Evolutionary conservation across 139 green algal genomes (phyloP).

Genomic region (Microglena sp.): DNA sequence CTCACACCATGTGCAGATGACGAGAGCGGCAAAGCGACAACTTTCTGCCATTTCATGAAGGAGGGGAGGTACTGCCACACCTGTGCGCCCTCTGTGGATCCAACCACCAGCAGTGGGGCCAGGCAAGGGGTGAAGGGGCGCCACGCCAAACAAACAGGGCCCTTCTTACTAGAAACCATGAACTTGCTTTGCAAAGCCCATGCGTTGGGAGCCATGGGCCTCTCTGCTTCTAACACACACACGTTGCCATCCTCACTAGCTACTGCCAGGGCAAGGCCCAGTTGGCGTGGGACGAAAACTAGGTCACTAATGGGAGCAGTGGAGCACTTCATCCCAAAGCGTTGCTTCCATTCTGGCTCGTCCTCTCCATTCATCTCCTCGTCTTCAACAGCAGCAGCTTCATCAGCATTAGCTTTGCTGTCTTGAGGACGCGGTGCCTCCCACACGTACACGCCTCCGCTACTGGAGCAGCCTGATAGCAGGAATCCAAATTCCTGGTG

Average conservation of each 20-base stretch:
- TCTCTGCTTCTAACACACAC: slow-evolving; percentile 22
- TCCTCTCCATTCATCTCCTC: background rate
- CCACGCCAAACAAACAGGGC: slow-evolving; percentile 15
- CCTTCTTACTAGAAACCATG: background rate
- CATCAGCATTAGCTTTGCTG: background rate
- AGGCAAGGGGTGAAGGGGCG: slow-evolving; percentile 19
- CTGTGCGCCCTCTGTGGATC: background rate
- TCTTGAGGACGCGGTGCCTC: slow-evolving; percentile 12
- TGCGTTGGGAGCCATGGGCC: slow-evolving; percentile 11
- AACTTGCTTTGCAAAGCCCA: slow-evolving; percentile 28
- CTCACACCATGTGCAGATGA: background rate
- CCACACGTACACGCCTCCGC: slow-evolving; percentile 19
- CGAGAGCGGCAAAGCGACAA: slow-evolving; percentile 1
- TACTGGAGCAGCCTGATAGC: slow-evolving; percentile 13
- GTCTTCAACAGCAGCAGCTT: background rate
- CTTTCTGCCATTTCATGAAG: slow-evolving; percentile 32
- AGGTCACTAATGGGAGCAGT: slow-evolving; percentile 15
- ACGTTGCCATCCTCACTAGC: slow-evolving; percentile 19
- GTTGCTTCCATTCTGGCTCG: slow-evolving; percentile 9
- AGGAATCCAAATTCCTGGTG: slow-evolving; percentile 23
- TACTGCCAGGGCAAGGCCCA: slow-evolving; percentile 24
- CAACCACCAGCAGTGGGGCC: slow-evolving; percentile 31
- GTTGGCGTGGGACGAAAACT: slow-evolving; percentile 30
- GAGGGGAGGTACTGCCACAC: slow-evolving; percentile 29
- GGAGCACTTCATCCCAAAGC: slow-evolving; percentile 7